Evolutionary conservation across 805 yeast species (phyloP), one percentile per base, ranked within the genome.

Genomic region (Lachancea thermotolerans): DNA sequence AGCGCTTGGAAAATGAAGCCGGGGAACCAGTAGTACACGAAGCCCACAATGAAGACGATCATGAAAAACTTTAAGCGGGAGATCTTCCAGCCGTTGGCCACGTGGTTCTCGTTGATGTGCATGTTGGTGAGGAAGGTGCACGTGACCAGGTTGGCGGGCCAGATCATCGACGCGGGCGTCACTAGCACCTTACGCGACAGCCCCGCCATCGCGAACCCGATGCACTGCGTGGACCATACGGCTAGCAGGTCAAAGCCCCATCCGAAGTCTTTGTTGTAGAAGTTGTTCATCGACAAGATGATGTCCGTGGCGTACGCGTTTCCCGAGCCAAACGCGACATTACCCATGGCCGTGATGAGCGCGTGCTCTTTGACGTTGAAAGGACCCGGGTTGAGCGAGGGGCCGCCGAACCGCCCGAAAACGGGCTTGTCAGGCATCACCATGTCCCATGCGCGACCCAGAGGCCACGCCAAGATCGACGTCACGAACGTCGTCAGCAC

Each of bases 141-240:
- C 66, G 82, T 78, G 42, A 81, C 84, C 58, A 84, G 69, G 55
- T 74, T 74, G 1, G 77, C 62, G 4, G 91, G 91, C 90, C 90
- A 85, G 42, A 82, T 71, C 63, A 81, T 76, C n/a, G 78, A 67
- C 4, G 81, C 73, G 4, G 88, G 83, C 47, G 75, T 74, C 12
- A 83, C 81, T 49, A 83, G 69, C 31, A 80, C 68, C 51, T 75
- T 72, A 51, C 82, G 69, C 35, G 75, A 68, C 46, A 82, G 43
- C 28, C 90, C 90, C 37, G 85, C 86, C 42, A 79, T 60, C 25
- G 84, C 81, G 50, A 79, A 78, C 9, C 90, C 89, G 42, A 83
- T 69, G 51, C 77, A 68, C 59, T 82, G 87, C 33, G 83, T 72
- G 11, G 83, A 71, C 42, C 77, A 56, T 37, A 72, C 68, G 37